Conservation (phyloP, 352 stramenopile genomes). For the Pythium vanterpoolii region DNA sequence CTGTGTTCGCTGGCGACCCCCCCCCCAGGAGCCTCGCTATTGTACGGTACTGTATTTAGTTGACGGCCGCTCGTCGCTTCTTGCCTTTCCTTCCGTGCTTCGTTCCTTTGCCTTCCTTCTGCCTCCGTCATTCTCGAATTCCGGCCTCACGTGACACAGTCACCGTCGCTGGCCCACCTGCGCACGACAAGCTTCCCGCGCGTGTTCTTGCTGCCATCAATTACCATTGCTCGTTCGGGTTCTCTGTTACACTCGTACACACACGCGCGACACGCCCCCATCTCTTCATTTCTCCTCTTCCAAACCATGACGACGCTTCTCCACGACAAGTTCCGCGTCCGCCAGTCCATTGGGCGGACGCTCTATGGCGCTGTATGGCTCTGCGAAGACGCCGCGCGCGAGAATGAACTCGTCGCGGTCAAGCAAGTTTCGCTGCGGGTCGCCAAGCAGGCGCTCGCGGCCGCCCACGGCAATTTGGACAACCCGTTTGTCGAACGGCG, state of each 20-base stretch:
- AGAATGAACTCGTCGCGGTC: conserved; percentile 37
- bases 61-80: too few species aligned
- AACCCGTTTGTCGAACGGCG: conserved; percentile 43
- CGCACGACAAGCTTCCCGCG: neutral
- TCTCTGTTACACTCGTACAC: neutral
- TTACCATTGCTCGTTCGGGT: neutral
- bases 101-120: neutral
- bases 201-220: neutral
- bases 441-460: conserved; percentile 24
- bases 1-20: neutral
- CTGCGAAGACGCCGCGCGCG: conserved; percentile 32
- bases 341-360: conserved; percentile 23
- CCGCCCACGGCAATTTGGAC: conserved; percentile 30
- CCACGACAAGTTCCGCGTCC: conserved; percentile 1
- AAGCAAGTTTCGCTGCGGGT: conserved; percentile 39
- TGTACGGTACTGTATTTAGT: too few species aligned
- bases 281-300: neutral
- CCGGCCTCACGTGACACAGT: neutral
- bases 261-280: neutral
- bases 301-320: neutral
- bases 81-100: neutral
- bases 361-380: conserved; percentile 45
- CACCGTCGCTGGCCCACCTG: too few species aligned
- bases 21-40: too few species aligned
- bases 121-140: neutral